Evolutionary conservation across 805 yeast genomes (phyloP), one percentile per base, ranked within the genome.

Genomic region (Candida qinlingensis): DNA sequence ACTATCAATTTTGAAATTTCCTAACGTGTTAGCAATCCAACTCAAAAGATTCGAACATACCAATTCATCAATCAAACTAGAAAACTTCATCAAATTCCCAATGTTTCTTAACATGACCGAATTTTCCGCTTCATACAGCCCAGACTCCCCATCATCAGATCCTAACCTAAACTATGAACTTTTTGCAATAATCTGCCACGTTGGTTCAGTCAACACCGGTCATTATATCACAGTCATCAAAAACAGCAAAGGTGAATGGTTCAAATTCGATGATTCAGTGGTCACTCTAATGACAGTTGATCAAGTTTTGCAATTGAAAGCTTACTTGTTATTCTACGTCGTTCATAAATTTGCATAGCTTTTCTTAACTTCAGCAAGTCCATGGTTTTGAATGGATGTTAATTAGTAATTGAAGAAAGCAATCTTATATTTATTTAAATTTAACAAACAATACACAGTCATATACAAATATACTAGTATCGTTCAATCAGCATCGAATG

Each of bases 191-290:
- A 85, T 94, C 8, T 81, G 89, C 58, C 99, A 94, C 65, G 82
- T 81, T 34, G 99, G 99, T 1, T 83, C 92, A 19, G 94, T 92
- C 6, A 89, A 89, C 63, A 94, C 97, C 2, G 99, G 99, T 9
- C 99, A 94, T 65, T 94, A 94, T 64, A 77, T 91, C 11, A 84
- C 94, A 13, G 75, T 83, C 58, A 77, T 87, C 52, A 92, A 91
- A 62, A 78, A 74, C 47, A 71, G 78, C n/a, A 76, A 79, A 39
- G 86, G 89, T 3, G 74, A 77, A 58, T 94, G 99, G 99, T 85
- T 85, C 63, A 83, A 80, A 63, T 91, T 90, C 63, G 97, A 94
- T 62, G 99, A 94, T 68, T 81, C 94, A 13, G 80, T 83, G 58
- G 85, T 94, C 11, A 79, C 90, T 2, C 64, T 79, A 47, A 76